Conservation (phyloP, 2,329 filamentous ascomycete species). For the Pseudocercospora pini-densiflorae region DNA sequence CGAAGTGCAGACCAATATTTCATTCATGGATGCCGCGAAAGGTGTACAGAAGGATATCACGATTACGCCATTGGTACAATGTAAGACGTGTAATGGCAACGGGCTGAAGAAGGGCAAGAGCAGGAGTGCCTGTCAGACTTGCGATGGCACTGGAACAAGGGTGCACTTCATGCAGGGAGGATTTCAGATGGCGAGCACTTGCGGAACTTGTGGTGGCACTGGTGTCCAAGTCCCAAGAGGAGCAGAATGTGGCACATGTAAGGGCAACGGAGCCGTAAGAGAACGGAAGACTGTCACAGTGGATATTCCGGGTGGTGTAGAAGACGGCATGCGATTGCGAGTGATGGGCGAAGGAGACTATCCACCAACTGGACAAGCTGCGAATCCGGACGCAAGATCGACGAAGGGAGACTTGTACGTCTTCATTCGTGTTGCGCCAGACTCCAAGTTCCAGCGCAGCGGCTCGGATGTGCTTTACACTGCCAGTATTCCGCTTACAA, state of each 20-base stretch:
- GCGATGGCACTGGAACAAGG: constrained; percentile 82
- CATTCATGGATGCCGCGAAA: constrained; percentile 95
- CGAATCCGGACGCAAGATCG: constrained; percentile 66
- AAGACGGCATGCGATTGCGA: constrained; percentile 92
- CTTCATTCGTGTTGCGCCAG: constrained; percentile 83
- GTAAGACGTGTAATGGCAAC: constrained; percentile 79
- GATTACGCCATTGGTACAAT: constrained; percentile 80
- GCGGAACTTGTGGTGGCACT: constrained; percentile 76
- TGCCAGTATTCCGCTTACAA: constrained; percentile 87
- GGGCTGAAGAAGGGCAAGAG: constrained; percentile 83
- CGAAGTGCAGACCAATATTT: constrained; percentile 89
- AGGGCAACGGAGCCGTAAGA: constrained; percentile 80
- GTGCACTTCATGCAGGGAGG: constrained; percentile 90
- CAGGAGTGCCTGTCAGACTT: constrained; percentile 74
- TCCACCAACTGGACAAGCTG: constrained; percentile 72
- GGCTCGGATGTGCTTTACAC: constrained; percentile 94
- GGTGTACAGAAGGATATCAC: constrained; percentile 86
- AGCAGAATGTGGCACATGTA: constrained; percentile 78
- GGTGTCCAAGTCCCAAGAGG: constrained; percentile 78
- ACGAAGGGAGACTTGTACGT: constrained; percentile 89
- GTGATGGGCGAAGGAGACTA: constrained; percentile 87
- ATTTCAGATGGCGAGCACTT: constrained; percentile 95
- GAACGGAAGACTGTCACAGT: constrained; percentile 83
- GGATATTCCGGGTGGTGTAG: constrained; percentile 93
- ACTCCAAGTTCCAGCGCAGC: constrained; percentile 84